A percentile compares a stretch with the other conserved stretches of the same genome.
phyloP scores from a whole-genome alignment of 768 basidiomycete species.

The Boletus vermiculosoides region DNA sequence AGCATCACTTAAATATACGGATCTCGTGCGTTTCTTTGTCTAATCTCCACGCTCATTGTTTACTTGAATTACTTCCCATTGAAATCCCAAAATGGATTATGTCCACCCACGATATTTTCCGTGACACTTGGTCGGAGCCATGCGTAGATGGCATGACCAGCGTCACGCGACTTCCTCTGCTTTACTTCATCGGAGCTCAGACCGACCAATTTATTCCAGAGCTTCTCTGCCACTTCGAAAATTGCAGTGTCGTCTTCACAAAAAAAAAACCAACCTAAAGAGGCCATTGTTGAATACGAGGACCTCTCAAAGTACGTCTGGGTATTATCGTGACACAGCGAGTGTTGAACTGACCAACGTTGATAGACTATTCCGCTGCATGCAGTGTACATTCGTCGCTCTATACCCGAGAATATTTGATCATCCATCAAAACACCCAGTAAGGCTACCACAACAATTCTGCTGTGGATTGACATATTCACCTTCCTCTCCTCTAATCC shows the following conservation, averaged over 20 bases:
- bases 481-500: background rate
- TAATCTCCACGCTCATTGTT: background rate
- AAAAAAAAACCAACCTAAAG: background rate
- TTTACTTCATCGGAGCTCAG: background rate
- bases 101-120: background rate
- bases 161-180: background rate
- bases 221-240: background rate
- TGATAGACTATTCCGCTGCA: background rate
- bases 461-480: background rate
- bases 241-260: background rate
- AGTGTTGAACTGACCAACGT: background rate
- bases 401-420: background rate
- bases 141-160: background rate
- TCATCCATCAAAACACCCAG: background rate
- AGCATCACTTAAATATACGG: background rate
- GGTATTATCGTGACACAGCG: too few relatives aligned
- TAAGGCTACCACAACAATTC: background rate
- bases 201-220: background rate
- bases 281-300: background rate
- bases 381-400: background rate
- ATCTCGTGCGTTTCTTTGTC: background rate
- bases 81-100: too few relatives aligned
- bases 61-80: background rate
- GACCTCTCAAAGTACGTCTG: background rate
- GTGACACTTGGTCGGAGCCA: background rate